These are phyloP conservation scores for Stemphylium lycopersici DNA, from an alignment of 2,329 filamentous ascomycete species.

Conservation along the genomic window DNA sequence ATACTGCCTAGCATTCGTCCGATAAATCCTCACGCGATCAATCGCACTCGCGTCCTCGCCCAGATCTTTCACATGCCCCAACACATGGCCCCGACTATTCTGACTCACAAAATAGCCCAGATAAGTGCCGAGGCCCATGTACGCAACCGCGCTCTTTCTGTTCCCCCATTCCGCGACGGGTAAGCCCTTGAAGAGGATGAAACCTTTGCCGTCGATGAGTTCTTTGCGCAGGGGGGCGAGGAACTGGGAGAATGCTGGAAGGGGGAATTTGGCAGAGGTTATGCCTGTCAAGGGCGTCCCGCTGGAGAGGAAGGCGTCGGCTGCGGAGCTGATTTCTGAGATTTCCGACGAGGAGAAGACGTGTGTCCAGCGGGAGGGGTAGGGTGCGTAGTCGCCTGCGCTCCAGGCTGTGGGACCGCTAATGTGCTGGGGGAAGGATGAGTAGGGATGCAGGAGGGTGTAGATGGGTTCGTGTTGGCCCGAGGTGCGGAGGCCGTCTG, in stretches of 20 bases:
- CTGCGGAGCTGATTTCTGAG: constrained; percentile 67
- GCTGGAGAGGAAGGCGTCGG: constrained; percentile 71
- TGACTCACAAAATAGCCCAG: constrained; percentile 88
- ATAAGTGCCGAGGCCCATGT: constrained; percentile 85
- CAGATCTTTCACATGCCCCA: constrained; percentile 88
- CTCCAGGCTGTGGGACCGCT: constrained; percentile 76
- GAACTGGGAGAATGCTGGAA: constrained; percentile 62
- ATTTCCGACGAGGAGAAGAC: constrained; percentile 70
- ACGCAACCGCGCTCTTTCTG: constrained; percentile 72
- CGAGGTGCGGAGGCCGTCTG: constrained; percentile 70
- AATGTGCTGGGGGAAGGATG: constrained; percentile 73
- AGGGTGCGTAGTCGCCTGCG: constrained; percentile 65
- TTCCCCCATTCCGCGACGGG: constrained; percentile 77
- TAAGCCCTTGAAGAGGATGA: constrained; percentile 87
- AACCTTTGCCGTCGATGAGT: constrained; percentile 83
- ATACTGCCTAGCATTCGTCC: constrained; percentile 83
- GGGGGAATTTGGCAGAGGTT: constrained; percentile 66
- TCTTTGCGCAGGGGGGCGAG: constrained; percentile 66
- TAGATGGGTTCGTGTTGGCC: constrained; percentile 76
- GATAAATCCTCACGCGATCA: constrained; percentile 87
- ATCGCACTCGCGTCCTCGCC: constrained; percentile 82
- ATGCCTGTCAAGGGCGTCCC: constrained; percentile 75
- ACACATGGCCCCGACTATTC: constrained; percentile 82
- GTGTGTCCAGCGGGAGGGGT: constrained; percentile 75
- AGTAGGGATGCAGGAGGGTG: constrained; percentile 68